Evolutionary conservation across 2,329 filamentous ascomycete genomes (phyloP).

Genomic region (Leptographium procerum): DNA sequence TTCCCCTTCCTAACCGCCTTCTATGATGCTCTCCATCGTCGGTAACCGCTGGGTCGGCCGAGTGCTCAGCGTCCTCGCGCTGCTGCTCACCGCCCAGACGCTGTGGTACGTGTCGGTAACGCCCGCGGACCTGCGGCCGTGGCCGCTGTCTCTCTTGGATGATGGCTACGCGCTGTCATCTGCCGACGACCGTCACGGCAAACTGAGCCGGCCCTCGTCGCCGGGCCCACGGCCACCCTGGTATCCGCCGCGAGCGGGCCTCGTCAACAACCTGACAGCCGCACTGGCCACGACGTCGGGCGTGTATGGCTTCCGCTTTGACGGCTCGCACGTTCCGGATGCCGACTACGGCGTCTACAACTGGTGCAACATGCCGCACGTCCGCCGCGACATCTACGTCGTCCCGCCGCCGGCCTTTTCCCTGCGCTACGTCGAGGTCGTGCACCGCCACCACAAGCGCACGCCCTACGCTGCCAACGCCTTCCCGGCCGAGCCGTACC

Average conservation of each 20-base stretch:
- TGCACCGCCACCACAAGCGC: slow-evolving; percentile 75
- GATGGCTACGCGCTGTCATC: not conserved
- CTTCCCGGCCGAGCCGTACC: slow-evolving; percentile 61
- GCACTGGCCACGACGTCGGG: slow-evolving; percentile 26
- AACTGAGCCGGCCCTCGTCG: not conserved
- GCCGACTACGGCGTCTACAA: slow-evolving; percentile 56
- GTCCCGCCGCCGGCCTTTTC: slow-evolving; percentile 26
- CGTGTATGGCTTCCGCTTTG: slow-evolving; percentile 64
- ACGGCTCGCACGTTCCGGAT: slow-evolving; percentile 48
- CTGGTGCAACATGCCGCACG: slow-evolving; percentile 83
- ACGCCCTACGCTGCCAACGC: slow-evolving; percentile 70
- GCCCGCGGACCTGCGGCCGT: not conserved
- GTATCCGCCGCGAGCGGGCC: slow-evolving; percentile 16
- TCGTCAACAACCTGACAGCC: slow-evolving; percentile 20
- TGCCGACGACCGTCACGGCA: not conserved
- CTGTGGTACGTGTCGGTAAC: not conserved
- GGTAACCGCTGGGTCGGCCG: slow-evolving; percentile 5
- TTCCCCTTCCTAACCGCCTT: not conserved
- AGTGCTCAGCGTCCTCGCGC: slow-evolving; percentile 2
- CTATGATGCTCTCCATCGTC: not conserved
- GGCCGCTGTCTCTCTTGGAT: not conserved
- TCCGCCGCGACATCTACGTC: slow-evolving; percentile 54
- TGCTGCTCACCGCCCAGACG: slow-evolving; percentile 5
- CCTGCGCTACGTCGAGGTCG: slow-evolving; percentile 64
- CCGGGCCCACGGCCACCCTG: slow-evolving; percentile 14